phyloP scores from a whole-genome alignment of 2,329 filamentous ascomycete genomes.

The Zelopaecilomyces penicillatus region DNA sequence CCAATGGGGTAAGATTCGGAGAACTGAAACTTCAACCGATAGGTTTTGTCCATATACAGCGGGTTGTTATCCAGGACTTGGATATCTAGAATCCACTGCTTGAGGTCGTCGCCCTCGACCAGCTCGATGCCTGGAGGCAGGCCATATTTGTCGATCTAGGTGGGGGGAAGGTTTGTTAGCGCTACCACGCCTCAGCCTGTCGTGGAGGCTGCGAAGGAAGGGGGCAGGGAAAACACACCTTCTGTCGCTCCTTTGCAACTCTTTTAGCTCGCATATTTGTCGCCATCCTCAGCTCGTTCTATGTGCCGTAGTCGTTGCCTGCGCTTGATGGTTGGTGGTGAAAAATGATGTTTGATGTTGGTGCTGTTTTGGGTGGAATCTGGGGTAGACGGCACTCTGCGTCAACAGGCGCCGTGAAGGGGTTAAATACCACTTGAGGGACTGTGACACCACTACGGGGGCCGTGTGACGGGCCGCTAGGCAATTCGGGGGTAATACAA shows the following conservation, averaged over 20 bases:
- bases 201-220: neutral
- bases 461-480: too few species aligned
- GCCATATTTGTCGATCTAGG: slow-evolving; percentile 44
- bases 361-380: too few species aligned
- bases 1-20: slow-evolving; percentile 81
- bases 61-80: slow-evolving; percentile 84
- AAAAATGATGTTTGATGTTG: too few species aligned
- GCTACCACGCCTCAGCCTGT: neutral
- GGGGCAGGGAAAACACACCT: slow-evolving; percentile 11
- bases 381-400: too few species aligned
- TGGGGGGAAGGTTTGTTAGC: slow-evolving; percentile 13
- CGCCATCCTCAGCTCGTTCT: slow-evolving; percentile 12
- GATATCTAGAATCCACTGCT: slow-evolving; percentile 87
- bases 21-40: slow-evolving; percentile 83
- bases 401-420: too few species aligned
- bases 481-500: too few species aligned
- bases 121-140: slow-evolving; percentile 67
- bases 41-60: slow-evolving; percentile 71
- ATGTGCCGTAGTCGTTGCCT: too few species aligned
- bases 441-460: too few species aligned
- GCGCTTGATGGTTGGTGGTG: too few species aligned
- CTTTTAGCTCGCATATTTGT: slow-evolving; percentile 18
- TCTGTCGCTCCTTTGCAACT: slow-evolving; percentile 22
- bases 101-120: slow-evolving; percentile 65
- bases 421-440: too few species aligned